These are phyloP conservation scores for Prototheca wickerhamii DNA, from an alignment of 163 green algal species.

Conservation along the genomic window DNA sequence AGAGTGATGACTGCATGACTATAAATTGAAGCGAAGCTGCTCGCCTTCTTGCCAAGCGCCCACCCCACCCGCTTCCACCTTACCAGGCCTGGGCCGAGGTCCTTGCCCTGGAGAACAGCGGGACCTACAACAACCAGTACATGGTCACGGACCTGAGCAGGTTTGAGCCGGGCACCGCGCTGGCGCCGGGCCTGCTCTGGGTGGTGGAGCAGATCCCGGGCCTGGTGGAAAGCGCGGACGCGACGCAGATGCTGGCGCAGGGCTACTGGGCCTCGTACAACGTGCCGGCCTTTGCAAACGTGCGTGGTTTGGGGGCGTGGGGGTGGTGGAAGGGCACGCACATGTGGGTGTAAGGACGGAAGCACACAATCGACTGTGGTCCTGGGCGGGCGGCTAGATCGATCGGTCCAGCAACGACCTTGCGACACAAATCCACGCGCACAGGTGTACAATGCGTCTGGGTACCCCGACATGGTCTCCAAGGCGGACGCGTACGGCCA, in stretches of 20 bases:
- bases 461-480: constrained; percentile 32
- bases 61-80: too few species aligned
- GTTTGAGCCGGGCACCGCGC: constrained; percentile 47
- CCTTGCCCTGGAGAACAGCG: constrained; percentile 42
- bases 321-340: too few species aligned
- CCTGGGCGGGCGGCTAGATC: too few species aligned
- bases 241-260: constrained; percentile 35
- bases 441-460: constrained; percentile 39
- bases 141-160: constrained; percentile 56
- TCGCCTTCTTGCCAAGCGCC: too few species aligned
- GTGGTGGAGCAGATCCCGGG: constrained; percentile 59
- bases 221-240: constrained; percentile 39
- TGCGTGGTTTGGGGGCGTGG: background rate
- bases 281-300: constrained; percentile 5
- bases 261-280: constrained; percentile 64
- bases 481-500: background rate
- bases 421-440: too few species aligned
- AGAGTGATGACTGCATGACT: too few species aligned
- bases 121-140: constrained; percentile 77
- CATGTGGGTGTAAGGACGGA: too few species aligned
- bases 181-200: constrained; percentile 48
- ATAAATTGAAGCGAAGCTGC: too few species aligned
- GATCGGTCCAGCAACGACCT: too few species aligned
- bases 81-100: constrained; percentile 30
- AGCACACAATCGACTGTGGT: too few species aligned